These are phyloP conservation scores for Wickerhamiella azymoides DNA, from an alignment of 805 yeast genomes.

Conservation along the genomic window DNA sequence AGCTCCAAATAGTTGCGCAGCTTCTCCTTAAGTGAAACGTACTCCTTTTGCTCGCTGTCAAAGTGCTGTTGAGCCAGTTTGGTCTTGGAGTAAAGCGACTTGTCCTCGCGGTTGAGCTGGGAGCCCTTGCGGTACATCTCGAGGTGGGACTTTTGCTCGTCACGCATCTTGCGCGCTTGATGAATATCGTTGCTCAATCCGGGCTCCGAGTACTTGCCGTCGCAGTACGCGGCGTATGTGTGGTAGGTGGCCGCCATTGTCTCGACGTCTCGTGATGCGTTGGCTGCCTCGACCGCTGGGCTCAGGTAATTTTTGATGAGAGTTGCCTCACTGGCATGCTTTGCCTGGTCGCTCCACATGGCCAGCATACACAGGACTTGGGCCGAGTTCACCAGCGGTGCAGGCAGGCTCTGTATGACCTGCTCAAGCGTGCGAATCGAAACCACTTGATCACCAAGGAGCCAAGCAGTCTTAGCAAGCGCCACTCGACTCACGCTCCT, in stretches of 20 bases:
- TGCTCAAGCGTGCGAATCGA: slow-evolving; percentile 42
- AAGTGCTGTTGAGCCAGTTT: slow-evolving; percentile 22
- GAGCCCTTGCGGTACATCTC: not conserved
- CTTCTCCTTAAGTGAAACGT: slow-evolving; percentile 28
- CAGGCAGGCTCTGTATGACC: not conserved
- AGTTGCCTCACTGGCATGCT: slow-evolving; percentile 47
- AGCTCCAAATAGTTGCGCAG: slow-evolving; percentile 34
- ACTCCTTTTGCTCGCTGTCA: slow-evolving; percentile 36
- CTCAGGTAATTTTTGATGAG: slow-evolving; percentile 46
- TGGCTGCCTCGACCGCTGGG: slow-evolving; percentile 26
- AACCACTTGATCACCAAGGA: slow-evolving; percentile 37
- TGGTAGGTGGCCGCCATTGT: slow-evolving; percentile 35
- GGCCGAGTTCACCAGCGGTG: slow-evolving; percentile 16
- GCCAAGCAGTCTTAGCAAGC: slow-evolving; percentile 54
- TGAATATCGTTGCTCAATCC: slow-evolving; percentile 25
- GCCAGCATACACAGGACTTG: slow-evolving; percentile 23
- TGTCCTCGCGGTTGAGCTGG: not conserved
- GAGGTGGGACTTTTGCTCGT: not conserved
- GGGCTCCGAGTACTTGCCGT: slow-evolving; percentile 12
- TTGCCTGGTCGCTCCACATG: slow-evolving; percentile 58
- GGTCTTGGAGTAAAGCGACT: slow-evolving; percentile 18
- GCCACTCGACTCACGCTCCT: slow-evolving; percentile 26
- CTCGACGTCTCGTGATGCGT: not conserved
- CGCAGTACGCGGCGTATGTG: slow-evolving; percentile 57
- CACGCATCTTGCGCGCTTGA: slow-evolving; percentile 13